Evolutionary conservation across 2,329 filamentous ascomycete species (phyloP), one percentile per base, ranked within the genome.

Genomic region (Colletotrichum sojae): DNA sequence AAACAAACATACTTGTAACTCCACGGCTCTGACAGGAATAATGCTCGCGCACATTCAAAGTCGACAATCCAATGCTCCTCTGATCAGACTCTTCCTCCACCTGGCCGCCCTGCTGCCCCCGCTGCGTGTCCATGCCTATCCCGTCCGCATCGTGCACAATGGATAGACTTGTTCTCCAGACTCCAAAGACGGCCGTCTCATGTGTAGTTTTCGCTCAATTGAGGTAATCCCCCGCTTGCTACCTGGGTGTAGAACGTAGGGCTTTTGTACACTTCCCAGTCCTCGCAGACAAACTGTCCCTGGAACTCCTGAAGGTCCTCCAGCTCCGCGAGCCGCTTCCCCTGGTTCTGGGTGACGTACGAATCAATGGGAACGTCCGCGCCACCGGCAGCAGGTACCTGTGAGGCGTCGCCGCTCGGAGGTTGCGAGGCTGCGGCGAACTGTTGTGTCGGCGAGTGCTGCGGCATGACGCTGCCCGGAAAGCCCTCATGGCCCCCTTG

Each of bases 271-370:
- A 56, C 31, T 13, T 63, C 63, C 57, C 49, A 69, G 13, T 67
- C 51, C 39, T 54, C 61, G 15, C 60, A 45, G 36, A 65, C 66
- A 52, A 67, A 62, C 10, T 64, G 55, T 16, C 67, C 67, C 20
- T 64, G 57, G 20, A 70, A 70, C 45, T 68, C 63, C 18, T 63
- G 55, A 15, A 70, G 54, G 18, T 70, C 67, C 40, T 70, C 64
- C 3, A 70, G 27, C 12, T 58, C 58, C 3, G 18, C 63, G 5
- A 70, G 54, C n/a, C 67, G 52, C 52, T 67, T 64, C 8, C 58
- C 63, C 48, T 70, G 67, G 46, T 68, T 52, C 53, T 70, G 57
- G 8, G 63, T 48, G n/a, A 70, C 40, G 10, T 68, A 63, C 8
- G 52, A 68, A 9, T 70, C 67, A 43, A 70, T 70, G 13, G 9